Base-by-base conservation (phyloP, 345 rosid genomes). In the Chamaenerion angustifolium region DNA sequence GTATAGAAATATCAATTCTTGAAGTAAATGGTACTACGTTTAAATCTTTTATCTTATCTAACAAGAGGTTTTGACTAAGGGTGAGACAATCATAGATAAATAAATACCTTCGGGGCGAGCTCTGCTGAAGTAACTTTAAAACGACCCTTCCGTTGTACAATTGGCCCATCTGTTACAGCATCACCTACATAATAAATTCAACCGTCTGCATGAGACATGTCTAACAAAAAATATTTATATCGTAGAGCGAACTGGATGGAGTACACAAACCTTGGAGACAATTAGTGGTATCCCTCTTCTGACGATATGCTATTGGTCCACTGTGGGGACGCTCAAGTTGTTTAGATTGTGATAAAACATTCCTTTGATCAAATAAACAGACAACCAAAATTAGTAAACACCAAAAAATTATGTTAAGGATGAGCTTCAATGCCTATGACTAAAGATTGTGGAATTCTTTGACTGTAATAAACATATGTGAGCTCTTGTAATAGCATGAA, bases 111-210 rank as follows among this genome's bases (percentile, higher is more conserved):
- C 46, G 89, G 93, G 65, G 87, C 80, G 56, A 72, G 74, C 46
- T 92, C 95, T 46, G 76, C 82, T 55, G 85, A 78, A 42, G 93
- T 92, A 52, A 87, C 81, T 68, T 92, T 78, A 73, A 92, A 86
- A 45, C 96, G 89, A 52, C 96, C 98, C 71, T 73, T 88, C 48
- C 75, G 68, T 66, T 77, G 89, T 57, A 87, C 83, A 56, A 83
- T 70, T 42, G 87, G 80, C 50, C 85, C 88, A 57, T 86, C 93
- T 53, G 93, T 64, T 15, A 71, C 19, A 66, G 82, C 93, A 54
- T 90, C 94, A 31, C 48, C 84, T 79, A 71, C 59, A 66, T 18
- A 51, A 15, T 47, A 49, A 27, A 50, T 51, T 17, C 16, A 16
- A 52, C 23, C 15, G 37, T 50, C 10, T 51, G 27, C 27, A 40